phyloP scores from a whole-genome alignment of 2,329 filamentous ascomycete species.

The Ceratocystis destructans region DNA sequence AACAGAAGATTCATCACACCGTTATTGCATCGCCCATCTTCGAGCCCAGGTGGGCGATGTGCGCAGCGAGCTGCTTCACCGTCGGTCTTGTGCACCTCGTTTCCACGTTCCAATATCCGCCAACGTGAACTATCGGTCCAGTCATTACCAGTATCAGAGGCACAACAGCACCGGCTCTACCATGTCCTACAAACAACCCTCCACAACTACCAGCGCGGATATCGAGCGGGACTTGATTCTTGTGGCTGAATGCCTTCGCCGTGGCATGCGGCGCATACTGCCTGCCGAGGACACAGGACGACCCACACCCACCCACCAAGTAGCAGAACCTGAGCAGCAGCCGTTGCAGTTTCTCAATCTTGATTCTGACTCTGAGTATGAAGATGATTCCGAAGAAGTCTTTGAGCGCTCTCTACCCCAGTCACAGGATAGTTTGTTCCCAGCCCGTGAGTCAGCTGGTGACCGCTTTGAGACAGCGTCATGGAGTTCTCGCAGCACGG shows the following conservation, averaged over 20 bases:
- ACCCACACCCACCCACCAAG: not conserved
- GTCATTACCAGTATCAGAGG: not conserved
- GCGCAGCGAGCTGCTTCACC: conserved; percentile 7
- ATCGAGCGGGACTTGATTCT: conserved; percentile 14
- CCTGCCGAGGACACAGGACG: not conserved
- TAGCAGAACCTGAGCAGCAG: not conserved
- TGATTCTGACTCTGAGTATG: not conserved
- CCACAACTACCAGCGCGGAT: not conserved
- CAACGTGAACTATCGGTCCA: conserved; percentile 1
- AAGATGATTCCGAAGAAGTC: not conserved
- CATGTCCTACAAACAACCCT: not conserved
- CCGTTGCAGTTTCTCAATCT: not conserved
- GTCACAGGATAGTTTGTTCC: not conserved
- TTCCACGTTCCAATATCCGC: not conserved
- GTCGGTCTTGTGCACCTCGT: not conserved
- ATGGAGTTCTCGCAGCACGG: not conserved
- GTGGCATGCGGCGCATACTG: conserved; percentile 11
- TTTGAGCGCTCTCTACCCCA: not conserved
- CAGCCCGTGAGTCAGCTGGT: not conserved
- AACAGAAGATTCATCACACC: conserved; percentile 11
- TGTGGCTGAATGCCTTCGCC: conserved; percentile 11
- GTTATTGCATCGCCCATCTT: conserved; percentile 15
- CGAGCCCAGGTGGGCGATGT: conserved; percentile 11
- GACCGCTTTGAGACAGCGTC: not conserved
- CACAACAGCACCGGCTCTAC: not conserved